Evolutionary conservation across 2,329 filamentous ascomycete species (phyloP), one percentile per base, ranked within the genome.

Genomic region (Trematosphaeria pertusa): DNA sequence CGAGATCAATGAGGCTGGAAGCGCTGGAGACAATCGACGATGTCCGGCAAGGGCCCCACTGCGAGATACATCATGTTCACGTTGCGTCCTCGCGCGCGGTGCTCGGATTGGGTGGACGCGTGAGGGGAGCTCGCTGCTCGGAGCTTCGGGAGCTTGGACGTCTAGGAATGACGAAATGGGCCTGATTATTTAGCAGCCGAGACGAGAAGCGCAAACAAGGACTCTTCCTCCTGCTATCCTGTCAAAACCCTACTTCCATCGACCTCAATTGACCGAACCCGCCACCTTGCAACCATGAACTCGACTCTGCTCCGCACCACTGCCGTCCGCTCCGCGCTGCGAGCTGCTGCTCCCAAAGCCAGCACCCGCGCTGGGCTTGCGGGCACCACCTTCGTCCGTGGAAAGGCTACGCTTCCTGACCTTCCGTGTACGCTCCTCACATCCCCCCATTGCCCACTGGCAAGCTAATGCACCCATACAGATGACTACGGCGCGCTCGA

Each of bases 401-500:
- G 85, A 77, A 97, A 97, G 81, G 93, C 89, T 41, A 96, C 92
- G 32, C 87, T 99, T 32, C 94, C 94, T 56, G 92, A 97, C 68
- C 86, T 97, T 10, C 71, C 84, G 64, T 91, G 87, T 90, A 81
- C 54, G 83, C 14, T 8, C n/a, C 7, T 10, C 15, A 21, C 41
- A 14, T 15, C 30, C 7, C 9, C 5, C 10, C 35, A 12, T n/a
- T 10, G 24, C 8, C 12, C 2, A 15, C 14, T 24, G 10, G 14
- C n/a, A 1, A 24, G 21, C 54, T 58, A 39, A 62, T 43, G 7
- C 17, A 8, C 3, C 0, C 1, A 1, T 2, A 0, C 59, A 96
- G 93, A 97, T 73, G 94, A 97, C 81, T 99, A 97, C 75, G 90
- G 88, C 71, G 94, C 92, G 41, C 91, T 99, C 65, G 94, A 99